A percentile compares a stretch with the other conserved stretches of the same genome.
Conservation (phyloP, 768 basidiomycete genomes). For the Clitopilus passeckerianus region DNA sequence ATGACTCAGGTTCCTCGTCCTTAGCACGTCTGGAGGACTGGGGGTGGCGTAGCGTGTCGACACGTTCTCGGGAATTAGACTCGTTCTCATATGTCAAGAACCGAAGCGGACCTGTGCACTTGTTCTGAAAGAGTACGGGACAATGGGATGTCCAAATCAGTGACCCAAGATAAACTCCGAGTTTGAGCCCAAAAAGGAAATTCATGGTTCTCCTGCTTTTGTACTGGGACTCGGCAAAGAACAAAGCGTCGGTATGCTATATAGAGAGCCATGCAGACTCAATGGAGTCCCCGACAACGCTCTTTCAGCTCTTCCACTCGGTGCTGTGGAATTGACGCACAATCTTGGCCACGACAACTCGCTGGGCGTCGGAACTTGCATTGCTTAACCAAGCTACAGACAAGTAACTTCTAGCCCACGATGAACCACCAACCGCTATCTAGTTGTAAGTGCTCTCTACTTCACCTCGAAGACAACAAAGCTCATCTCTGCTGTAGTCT, state of each 20-base stretch:
- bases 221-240: neutral
- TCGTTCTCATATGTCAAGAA: neutral
- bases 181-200: neutral
- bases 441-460: neutral
- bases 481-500: neutral
- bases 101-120: neutral
- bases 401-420: neutral
- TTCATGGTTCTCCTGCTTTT: neutral
- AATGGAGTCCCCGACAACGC: neutral
- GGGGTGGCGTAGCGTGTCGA: neutral
- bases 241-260: neutral
- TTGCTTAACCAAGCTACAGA: neutral
- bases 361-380: neutral
- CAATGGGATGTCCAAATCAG: neutral
- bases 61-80: neutral
- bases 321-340: neutral
- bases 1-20: neutral
- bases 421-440: neutral
- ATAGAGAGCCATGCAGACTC: neutral
- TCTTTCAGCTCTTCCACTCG: neutral
- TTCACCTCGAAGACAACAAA: neutral
- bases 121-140: neutral
- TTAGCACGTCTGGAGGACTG: neutral
- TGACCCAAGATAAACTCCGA: neutral
- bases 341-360: neutral